These are phyloP conservation scores for Zopfia rhizophila DNA, from an alignment of 2,329 filamentous ascomycete species.

Conservation along the genomic window DNA sequence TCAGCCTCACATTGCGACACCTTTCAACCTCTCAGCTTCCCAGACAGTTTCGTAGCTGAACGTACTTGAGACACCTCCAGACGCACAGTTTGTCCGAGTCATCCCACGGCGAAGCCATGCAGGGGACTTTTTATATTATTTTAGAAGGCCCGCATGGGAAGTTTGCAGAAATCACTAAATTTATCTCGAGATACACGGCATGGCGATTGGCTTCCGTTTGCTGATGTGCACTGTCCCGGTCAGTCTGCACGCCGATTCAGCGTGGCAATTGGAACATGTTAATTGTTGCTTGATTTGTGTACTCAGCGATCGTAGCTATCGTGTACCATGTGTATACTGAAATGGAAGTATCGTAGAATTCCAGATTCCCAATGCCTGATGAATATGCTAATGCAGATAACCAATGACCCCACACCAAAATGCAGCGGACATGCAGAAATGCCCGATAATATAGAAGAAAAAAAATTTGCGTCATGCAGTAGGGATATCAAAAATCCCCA, in stretches of 20 bases:
- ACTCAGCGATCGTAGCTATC: slow-evolving; percentile 12
- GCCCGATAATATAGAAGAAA: slow-evolving; percentile 22
- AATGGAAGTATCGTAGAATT: slow-evolving; percentile 19
- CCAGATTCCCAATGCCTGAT: slow-evolving; percentile 10
- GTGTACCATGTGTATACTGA: slow-evolving; percentile 16
- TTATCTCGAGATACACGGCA: no score
- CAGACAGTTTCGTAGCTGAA: no score
- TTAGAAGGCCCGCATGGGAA: slow-evolving; percentile 9
- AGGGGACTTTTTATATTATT: slow-evolving; percentile 2
- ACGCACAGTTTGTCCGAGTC: slow-evolving; percentile 1
- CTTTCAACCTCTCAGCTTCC: no score
- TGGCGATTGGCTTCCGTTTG: no score
- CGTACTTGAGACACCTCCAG: no score
- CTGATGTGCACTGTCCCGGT: no score
- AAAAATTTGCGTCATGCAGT: slow-evolving; percentile 22
- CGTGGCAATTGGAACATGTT: no score
- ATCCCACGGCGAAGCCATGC: slow-evolving; percentile 1
- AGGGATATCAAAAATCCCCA: slow-evolving; percentile 12
- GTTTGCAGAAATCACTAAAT: no score
- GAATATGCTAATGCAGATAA: slow-evolving; percentile 2
- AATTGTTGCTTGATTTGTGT: slow-evolving; percentile 26
- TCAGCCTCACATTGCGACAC: slow-evolving; percentile 4
- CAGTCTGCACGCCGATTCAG: no score
- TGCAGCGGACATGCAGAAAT: slow-evolving; percentile 23
- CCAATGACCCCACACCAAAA: slow-evolving; percentile 4